A percentile compares a stretch with the other conserved stretches of the same genome.
phyloP scores from a whole-genome alignment of 768 basidiomycete species.

The Phylloporus sp. region DNA sequence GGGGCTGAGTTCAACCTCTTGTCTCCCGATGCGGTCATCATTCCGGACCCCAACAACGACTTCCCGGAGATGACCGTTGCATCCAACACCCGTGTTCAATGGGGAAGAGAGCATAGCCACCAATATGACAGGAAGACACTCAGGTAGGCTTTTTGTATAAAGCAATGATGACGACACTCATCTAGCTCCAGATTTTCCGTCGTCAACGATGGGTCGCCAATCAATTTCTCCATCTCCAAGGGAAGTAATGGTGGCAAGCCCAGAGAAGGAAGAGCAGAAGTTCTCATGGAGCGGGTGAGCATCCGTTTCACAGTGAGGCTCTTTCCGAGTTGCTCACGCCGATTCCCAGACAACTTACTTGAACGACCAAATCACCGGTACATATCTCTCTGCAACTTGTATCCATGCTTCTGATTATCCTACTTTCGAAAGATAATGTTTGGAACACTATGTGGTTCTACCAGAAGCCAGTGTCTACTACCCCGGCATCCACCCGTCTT shows the following conservation, averaged over 20 bases:
- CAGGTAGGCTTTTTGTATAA: neutral
- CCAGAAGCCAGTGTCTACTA: neutral
- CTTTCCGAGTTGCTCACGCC: neutral
- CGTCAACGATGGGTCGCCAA: conserved; percentile 6
- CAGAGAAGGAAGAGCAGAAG: neutral
- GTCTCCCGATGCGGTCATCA: conserved; percentile 1
- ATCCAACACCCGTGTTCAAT: conserved; percentile 10
- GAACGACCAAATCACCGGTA: conserved; percentile 2
- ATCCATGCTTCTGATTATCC: neutral
- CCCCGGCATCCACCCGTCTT: neutral
- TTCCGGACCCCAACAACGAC: neutral
- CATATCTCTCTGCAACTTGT: neutral
- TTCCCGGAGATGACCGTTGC: neutral
- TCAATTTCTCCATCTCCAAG: conserved; percentile 5
- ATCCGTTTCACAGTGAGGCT: neutral
- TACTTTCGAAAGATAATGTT: conserved; percentile 2
- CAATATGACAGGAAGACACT: conserved; percentile 1
- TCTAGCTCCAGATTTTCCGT: neutral
- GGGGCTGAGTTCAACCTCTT: conserved; percentile 12
- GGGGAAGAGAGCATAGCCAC: conserved; percentile 7
- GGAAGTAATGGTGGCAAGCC: neutral
- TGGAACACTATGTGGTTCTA: conserved; percentile 11
- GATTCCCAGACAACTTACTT: neutral
- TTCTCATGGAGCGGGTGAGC: neutral
- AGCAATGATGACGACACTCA: neutral